Evolutionary conservation across 176 grass and related monocot species (phyloP).

Genomic region (Stipa capillata): DNA sequence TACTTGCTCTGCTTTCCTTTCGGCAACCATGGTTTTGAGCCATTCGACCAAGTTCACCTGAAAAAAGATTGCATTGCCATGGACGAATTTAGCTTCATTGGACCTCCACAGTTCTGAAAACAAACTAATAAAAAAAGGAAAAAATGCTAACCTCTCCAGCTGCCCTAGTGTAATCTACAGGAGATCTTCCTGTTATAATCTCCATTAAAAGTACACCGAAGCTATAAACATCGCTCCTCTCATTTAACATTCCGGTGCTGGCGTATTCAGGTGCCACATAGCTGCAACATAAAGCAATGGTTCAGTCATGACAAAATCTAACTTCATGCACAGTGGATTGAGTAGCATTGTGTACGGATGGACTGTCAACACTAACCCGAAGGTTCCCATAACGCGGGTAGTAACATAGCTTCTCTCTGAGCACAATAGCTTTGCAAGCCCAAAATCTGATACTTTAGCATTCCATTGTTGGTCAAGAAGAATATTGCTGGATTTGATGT

Average conservation of each 20-base stretch:
- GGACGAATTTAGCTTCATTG: not conserved
- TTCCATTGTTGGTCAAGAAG: slow-evolving; percentile 86
- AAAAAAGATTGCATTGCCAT: not conserved
- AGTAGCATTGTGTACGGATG: not conserved
- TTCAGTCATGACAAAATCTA: slow-evolving; percentile 11
- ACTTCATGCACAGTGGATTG: not conserved
- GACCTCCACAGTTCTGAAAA: not conserved
- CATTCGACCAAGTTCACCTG: slow-evolving; percentile 97
- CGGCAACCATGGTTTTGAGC: slow-evolving; percentile 81
- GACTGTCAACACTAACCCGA: slow-evolving; percentile 55
- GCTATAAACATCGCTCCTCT: slow-evolving; percentile 95
- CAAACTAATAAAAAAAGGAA: not conserved
- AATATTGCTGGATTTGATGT: slow-evolving; percentile 98
- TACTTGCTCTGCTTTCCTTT: slow-evolving; percentile 68
- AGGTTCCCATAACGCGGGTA: slow-evolving; percentile 97
- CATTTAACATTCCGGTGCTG: slow-evolving; percentile 93
- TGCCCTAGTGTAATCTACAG: slow-evolving; percentile 87
- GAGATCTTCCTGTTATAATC: slow-evolving; percentile 84
- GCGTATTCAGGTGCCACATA: slow-evolving; percentile 96
- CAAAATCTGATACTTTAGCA: slow-evolving; percentile 91
- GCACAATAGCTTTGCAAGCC: slow-evolving; percentile 84
- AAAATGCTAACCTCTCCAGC: slow-evolving; percentile 53
- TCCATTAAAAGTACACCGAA: slow-evolving; percentile 98
- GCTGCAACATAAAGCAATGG: slow-evolving; percentile 27
- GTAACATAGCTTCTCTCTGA: slow-evolving; percentile 91